phyloP scores from a whole-genome alignment of 352 stramenopile genomes.

The Phytophthora hibernalis region DNA sequence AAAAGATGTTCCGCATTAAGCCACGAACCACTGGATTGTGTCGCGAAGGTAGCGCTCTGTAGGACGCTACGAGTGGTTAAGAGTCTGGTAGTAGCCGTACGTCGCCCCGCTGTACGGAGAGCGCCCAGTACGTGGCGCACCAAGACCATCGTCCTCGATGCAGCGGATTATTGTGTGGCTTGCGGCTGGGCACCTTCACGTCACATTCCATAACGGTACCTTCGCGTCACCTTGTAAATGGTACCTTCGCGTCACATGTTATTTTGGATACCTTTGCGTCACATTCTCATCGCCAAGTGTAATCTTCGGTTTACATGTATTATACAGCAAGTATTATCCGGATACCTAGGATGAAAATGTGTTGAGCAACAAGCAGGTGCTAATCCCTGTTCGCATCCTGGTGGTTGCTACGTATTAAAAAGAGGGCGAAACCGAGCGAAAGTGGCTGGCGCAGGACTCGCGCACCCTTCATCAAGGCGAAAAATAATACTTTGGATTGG shows the following conservation, averaged over 20 bases:
- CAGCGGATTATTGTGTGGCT: slow-evolving; percentile 29
- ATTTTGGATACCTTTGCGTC: too few relatives aligned
- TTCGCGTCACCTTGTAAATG: too few relatives aligned
- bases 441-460: slow-evolving; percentile 11
- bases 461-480: slow-evolving; percentile 13
- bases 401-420: background rate
- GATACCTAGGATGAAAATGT: too few relatives aligned
- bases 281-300: too few relatives aligned
- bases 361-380: slow-evolving; percentile 2
- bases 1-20: background rate
- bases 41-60: slow-evolving; percentile 46
- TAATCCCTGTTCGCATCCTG: slow-evolving; percentile 17
- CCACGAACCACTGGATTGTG: slow-evolving; percentile 70
- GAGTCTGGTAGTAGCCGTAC: slow-evolving; percentile 19
- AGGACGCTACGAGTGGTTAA: slow-evolving; percentile 26
- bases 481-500: slow-evolving; percentile 40
- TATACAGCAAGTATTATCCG: too few relatives aligned
- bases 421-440: too few relatives aligned
- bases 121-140: slow-evolving; percentile 56
- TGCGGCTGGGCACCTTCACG: background rate
- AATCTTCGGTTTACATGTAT: too few relatives aligned
- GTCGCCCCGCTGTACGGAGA: slow-evolving; percentile 42
- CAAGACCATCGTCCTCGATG: slow-evolving; percentile 38
- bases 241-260: too few relatives aligned
- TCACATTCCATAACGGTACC: background rate